Percentiles rank a stretch among this genome's conserved stretches.
Evolutionary conservation across 2,329 filamentous ascomycete species (phyloP).

Genomic region (Rhinocladiella mackenziei): DNA sequence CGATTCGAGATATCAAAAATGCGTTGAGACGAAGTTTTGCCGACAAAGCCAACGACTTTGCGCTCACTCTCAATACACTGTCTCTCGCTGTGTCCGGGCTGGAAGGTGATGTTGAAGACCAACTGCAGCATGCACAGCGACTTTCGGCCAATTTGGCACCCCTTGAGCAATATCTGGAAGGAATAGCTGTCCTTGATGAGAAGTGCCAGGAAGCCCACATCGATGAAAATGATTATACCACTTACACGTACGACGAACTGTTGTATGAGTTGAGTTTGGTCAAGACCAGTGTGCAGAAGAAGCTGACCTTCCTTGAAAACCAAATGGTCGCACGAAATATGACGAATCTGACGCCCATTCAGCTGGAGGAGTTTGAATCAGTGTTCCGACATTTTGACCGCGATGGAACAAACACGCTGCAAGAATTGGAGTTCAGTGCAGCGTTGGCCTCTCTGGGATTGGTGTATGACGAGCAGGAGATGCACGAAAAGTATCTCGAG

Average conservation of each 20-base stretch:
- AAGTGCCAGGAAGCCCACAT: slow-evolving; percentile 97
- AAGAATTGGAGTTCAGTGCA: slow-evolving; percentile 92
- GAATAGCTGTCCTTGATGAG: slow-evolving; percentile 78
- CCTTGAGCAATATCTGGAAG: slow-evolving; percentile 83
- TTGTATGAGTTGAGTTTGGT: slow-evolving; percentile 90
- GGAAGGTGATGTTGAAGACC: slow-evolving; percentile 94
- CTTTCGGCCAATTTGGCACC: slow-evolving; percentile 81
- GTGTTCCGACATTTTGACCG: slow-evolving; percentile 98
- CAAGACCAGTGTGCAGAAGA: slow-evolving; percentile 89
- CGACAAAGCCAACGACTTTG: slow-evolving; percentile 98
- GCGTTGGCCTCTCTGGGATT: slow-evolving; percentile 91
- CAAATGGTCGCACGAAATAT: slow-evolving; percentile 97
- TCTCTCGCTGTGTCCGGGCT: slow-evolving; percentile 93
- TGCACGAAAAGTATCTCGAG: slow-evolving; percentile 90
- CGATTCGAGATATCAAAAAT: slow-evolving; percentile 98
- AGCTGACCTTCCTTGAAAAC: slow-evolving; percentile 93
- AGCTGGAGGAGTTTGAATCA: slow-evolving; percentile 96
- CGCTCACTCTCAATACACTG: slow-evolving; percentile 88
- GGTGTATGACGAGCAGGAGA: slow-evolving; percentile 95
- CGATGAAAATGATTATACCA: slow-evolving; percentile 99
- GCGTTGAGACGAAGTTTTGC: slow-evolving; percentile 86
- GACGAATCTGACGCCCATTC: slow-evolving; percentile 97
- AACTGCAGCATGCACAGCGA: slow-evolving; percentile 78
- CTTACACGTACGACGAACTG: slow-evolving; percentile 95
- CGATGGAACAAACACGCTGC: slow-evolving; percentile 81